Conservation (phyloP, 83 land plant genomes). For the Thuja plicata region DNA sequence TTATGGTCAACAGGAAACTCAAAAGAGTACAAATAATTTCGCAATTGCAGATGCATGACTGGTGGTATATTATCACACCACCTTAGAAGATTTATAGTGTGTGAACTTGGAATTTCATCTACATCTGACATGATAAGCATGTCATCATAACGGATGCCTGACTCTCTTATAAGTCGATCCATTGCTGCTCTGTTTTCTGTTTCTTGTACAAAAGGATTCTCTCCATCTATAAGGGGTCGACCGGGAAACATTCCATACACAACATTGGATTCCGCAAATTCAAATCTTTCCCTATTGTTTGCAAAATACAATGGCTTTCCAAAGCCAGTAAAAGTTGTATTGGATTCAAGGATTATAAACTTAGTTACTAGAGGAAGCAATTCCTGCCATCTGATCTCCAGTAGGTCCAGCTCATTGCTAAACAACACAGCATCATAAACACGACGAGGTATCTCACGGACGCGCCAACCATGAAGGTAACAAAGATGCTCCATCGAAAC, state of each 20-base stretch:
- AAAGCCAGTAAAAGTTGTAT: conserved; percentile 82
- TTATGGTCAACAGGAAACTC: conserved; percentile 79
- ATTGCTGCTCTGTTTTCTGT: conserved; percentile 51
- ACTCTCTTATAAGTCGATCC: conserved; percentile 40
- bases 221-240: conserved; percentile 19
- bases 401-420: conserved; percentile 87
- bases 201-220: conserved; percentile 67
- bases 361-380: conserved; percentile 62
- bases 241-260: conserved; percentile 40
- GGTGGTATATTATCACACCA: conserved; percentile 84
- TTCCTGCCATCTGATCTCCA: conserved; percentile 82
- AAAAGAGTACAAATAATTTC: conserved; percentile 83
- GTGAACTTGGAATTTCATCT: conserved; percentile 83
- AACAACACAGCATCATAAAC: conserved; percentile 90
- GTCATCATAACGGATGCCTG: conserved; percentile 69
- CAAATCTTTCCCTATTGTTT: conserved; percentile 43
- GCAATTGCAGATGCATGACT: conserved; percentile 77
- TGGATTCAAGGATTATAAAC: conserved; percentile 84
- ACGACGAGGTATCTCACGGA: conserved; percentile 62
- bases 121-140: conserved; percentile 84
- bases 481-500: conserved; percentile 60
- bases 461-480: conserved; percentile 67
- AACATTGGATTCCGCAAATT: conserved; percentile 53
- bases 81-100: conserved; percentile 66
- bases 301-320: conserved; percentile 72